These are phyloP conservation scores for Yamadazyma aaseri DNA, from an alignment of 1,139 yeast species.

Conservation along the genomic window DNA sequence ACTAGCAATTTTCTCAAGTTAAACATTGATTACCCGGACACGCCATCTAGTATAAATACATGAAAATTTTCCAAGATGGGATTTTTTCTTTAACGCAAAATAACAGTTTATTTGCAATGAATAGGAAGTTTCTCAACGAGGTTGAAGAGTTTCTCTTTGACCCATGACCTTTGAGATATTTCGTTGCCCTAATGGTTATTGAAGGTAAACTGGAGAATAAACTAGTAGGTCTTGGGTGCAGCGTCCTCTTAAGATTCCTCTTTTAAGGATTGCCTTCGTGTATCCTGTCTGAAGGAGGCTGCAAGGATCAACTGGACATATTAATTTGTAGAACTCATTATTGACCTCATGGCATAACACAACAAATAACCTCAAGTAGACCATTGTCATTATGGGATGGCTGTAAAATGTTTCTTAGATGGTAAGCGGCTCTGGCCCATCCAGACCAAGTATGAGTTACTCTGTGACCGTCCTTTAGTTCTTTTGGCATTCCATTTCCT, in stretches of 20 bases:
- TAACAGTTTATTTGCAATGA: constrained; percentile 13
- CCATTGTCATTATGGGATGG: too few species aligned
- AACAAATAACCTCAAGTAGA: too few species aligned
- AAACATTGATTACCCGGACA: constrained; percentile 7
- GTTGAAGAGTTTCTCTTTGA: constrained; percentile 50
- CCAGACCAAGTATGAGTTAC: too few species aligned
- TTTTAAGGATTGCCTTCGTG: constrained; percentile 82
- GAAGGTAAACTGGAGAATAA: constrained; percentile 62
- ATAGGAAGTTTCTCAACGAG: constrained; percentile 20
- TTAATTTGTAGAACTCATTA: too few species aligned
- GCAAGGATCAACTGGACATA: constrained; percentile 75
- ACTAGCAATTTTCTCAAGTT: background rate
- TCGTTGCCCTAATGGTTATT: constrained; percentile 36
- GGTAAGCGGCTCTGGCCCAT: too few species aligned
- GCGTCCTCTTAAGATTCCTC: constrained; percentile 54
- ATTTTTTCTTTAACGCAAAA: constrained; percentile 12
- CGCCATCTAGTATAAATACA: constrained; percentile 4
- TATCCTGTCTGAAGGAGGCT: constrained; percentile 74
- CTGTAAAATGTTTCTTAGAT: too few species aligned
- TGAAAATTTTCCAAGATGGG: constrained; percentile 6
- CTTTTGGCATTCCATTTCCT: too few species aligned
- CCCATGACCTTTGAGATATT: constrained; percentile 74
- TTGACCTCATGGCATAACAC: too few species aligned
- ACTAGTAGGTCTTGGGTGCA: constrained; percentile 80
- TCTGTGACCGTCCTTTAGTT: too few species aligned